Evolutionary conservation across 2,329 filamentous ascomycete genomes (phyloP), one percentile per base, ranked within the genome.

Genomic region (Paraphoma sp.): DNA sequence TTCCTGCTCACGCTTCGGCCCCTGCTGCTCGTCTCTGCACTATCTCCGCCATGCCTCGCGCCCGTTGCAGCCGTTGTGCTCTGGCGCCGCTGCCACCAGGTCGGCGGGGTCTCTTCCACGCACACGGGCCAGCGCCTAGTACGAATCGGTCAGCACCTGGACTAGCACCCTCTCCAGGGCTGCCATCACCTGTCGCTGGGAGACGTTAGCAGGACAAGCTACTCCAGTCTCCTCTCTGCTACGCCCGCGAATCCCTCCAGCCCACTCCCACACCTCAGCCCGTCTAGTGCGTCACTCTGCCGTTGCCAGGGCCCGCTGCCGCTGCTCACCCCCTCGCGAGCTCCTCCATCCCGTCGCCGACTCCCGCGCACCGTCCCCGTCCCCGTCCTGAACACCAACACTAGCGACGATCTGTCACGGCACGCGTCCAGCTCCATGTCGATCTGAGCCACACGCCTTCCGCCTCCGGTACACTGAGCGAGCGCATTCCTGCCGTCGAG

Each of bases 341-440:
- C 68, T 64, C 57, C 54, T 60, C 57, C 56, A 62, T 62, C 23
- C 23, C 60, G n/a, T 63, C 57, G 57, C 63, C 62, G 55, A 59
- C 65, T 60, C 60, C 68, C 61, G 63, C 64, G 62, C 60, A 63
- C 17, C 59, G 59, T 51, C 51, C 61, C 23, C 23, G 23, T 23
- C 23, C 23, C 23, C 23, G 23, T 23, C 23, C 62, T 54, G 59
- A 66, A 62, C 62, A 59, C 64, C 64, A 64, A 59, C 67, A 67
- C 67, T 63, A 67, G 65, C 68, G 60, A 68, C 66, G 48, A 65
- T 64, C 65, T 56, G 50, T 57, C 53, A 60, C 56, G 60, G 54
- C 63, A 63, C 69, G 62, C 64, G 66, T 67, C 59, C 57, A 50
- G 56, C 60, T 65, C 65, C 56, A 74, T 74, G 71, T 63, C 65